Conservation (phyloP, 371 early-diverging fungal species). For the Apophysomyces trapeziformis region DNA sequence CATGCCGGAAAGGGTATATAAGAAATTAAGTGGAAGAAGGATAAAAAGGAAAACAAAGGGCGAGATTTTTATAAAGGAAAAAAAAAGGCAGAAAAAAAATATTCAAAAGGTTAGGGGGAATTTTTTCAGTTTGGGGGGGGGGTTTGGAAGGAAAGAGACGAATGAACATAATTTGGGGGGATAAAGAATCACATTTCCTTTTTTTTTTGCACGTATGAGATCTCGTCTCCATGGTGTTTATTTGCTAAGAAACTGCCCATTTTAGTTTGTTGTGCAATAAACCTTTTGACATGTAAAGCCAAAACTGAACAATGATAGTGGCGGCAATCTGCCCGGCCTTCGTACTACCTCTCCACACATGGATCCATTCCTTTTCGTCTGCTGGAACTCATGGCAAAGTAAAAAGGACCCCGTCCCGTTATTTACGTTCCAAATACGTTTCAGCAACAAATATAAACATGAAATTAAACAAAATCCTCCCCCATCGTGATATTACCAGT, state of each 20-base stretch:
- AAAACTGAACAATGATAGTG: conserved; percentile 10
- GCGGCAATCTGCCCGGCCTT: neutral
- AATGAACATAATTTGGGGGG: neutral
- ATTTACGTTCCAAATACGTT: conserved; percentile 8
- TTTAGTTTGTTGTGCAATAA: conserved; percentile 3
- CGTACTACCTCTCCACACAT: conserved; percentile 6
- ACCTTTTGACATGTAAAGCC: conserved; percentile 5
- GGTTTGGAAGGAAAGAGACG: neutral
- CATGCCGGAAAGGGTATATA: neutral
- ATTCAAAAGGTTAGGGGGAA: neutral
- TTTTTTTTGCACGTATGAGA: conserved; percentile 9
- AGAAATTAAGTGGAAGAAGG: conserved; percentile 7
- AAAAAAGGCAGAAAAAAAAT: conserved; percentile 13
- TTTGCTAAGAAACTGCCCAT: conserved; percentile 2
- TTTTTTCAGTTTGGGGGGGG: neutral
- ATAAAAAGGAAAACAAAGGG: conserved; percentile 13
- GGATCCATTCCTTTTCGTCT: conserved; percentile 9
- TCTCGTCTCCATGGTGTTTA: neutral
- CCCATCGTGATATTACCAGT: neutral
- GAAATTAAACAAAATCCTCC: neutral
- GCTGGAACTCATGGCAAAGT: neutral
- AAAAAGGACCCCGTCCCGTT: conserved; percentile 1
- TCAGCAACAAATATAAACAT: conserved; percentile 10
- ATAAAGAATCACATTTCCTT: neutral
- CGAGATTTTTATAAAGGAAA: conserved; percentile 6